Evolutionary conservation across 2,329 filamentous ascomycete genomes (phyloP), one percentile per base, ranked within the genome.

Genomic region (Hypoxylon sp.): DNA sequence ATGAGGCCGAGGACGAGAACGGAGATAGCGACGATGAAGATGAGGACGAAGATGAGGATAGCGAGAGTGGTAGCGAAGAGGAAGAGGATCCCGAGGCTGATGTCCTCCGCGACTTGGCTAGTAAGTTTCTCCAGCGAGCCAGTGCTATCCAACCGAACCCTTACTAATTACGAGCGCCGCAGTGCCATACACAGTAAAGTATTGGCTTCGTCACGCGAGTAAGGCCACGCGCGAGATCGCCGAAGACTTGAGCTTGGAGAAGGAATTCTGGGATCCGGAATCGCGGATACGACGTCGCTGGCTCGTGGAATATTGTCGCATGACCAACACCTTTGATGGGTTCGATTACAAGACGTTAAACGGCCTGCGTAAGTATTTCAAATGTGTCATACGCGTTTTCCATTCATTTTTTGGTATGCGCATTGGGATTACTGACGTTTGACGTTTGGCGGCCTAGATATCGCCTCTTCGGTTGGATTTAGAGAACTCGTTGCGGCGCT

Each of bases 191-290:
- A 73, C 78, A 4, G 73, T 80, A 4, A 80, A 79, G 49, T 66
- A 81, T 34, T 81, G 79, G 79, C 69, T 81, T 2, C 70, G 75
- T 5, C 79, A 81, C 52, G 79, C 77, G 1, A 77, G 77, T 43
- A 78, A 79, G 50, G 79, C 79, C 17, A 81, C 79, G 0, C 62
- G 71, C 3, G 79, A 80, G 50, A 78, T 81, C n/a, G 78, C 78
- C 0, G 79, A 81, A 32, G 75, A 75, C 8, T 65, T 81, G 1
- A 79, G 77, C 55, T 48, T 71, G 6, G 78, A 80, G 37, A 56
- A 73, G 5, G 74, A 77, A 8, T 81, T 81, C 54, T 81, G 79
- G 79, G 72, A 74, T 28, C 65, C 62, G 0, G 72, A 74, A 13
- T 80, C 79, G 0, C 58, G 66, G 1, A 73, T 79, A 8, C 72